Percentiles rank a stretch among this genome's conserved stretches.
phyloP scores from a whole-genome alignment of 139 green algal species.

The Tetraselmis striata region DNA sequence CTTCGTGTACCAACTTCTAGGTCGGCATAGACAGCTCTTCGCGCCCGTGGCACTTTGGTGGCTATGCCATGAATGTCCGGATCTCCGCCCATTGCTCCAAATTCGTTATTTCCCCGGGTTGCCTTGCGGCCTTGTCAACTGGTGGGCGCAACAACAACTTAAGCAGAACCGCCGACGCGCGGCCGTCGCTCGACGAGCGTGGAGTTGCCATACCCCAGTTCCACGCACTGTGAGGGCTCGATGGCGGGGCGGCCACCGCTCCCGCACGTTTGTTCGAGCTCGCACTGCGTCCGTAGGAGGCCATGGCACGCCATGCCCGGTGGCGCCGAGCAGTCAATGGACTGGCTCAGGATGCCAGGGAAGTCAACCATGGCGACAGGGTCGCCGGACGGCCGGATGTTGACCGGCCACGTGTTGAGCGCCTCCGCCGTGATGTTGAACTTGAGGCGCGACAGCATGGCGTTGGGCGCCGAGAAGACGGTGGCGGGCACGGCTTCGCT shows the following conservation, averaged over 20 bases:
- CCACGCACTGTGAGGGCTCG: background rate
- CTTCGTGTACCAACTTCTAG: no score
- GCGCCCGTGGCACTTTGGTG: no score
- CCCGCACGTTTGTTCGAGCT: background rate
- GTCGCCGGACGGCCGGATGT: background rate
- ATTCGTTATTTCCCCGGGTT: no score
- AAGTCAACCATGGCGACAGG: background rate
- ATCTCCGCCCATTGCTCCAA: no score
- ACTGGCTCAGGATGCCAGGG: background rate
- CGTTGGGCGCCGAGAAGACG: background rate
- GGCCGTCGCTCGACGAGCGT: no score
- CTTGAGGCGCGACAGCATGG: background rate
- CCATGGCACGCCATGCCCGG: background rate
- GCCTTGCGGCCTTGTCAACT: no score
- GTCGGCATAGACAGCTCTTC: no score
- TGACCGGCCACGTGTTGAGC: background rate
- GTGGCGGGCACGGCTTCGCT: background rate
- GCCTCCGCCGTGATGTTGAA: background rate
- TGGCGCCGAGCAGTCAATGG: background rate
- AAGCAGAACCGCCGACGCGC: no score
- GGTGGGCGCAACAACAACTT: no score
- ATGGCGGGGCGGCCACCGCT: background rate
- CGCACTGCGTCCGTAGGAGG: background rate
- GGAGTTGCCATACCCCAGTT: background rate
- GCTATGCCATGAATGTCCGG: no score